Base-by-base conservation (phyloP, 1,284 basidiomycete genomes). In the Abortiporus biennis region DNA sequence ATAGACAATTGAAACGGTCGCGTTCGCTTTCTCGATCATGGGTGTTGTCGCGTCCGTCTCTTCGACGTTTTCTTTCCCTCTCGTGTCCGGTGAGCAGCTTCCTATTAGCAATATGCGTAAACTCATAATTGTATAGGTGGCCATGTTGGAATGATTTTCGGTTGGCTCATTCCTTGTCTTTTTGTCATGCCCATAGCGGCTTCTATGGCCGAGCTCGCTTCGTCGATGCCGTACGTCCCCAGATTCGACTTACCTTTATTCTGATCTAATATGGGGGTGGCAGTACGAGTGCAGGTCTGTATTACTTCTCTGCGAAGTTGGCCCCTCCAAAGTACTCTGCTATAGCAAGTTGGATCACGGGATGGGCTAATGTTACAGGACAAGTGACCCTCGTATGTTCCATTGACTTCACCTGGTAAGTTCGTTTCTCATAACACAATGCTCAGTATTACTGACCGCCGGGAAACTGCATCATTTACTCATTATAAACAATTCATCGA, bases 21-120 rank as follows among this genome's bases (percentile, higher is more conserved):
- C 77, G 1, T 86, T 86, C 53, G 71, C 80, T 0, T 77, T 86
- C 59, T 83, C 79, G 11, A 86, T 85, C 47, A 85, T 86, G 82
- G 83, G 82, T 6, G 76, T 85, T 29, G 65, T 83, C 23, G 76
- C 81, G 2, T 81, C 80, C 2, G 78, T 85, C 2, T 69, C 81
- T 2, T 80, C 84, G 4, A 83, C 79, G 1, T 65, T 80, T 36
- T 74, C 70, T 1, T 85, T 86, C 54, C 74, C 73, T 1, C 68
- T 85, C 11, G 62, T 70, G 5, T 77, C 76, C 46, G 80, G 80
- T 77, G 38, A 13, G 58, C 58, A 5, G 21, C 30, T 29, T 38
- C n/a, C 12, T 22, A n/a, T n/a, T n/a, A n/a, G 30, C 36, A 12
- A 11, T 15, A 23, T 21, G 16, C 23, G 4, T 17, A 12, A 8